Evolutionary conservation across 192 early-diverging fungal species (phyloP).

Genomic region (Coemansia aciculifera): DNA sequence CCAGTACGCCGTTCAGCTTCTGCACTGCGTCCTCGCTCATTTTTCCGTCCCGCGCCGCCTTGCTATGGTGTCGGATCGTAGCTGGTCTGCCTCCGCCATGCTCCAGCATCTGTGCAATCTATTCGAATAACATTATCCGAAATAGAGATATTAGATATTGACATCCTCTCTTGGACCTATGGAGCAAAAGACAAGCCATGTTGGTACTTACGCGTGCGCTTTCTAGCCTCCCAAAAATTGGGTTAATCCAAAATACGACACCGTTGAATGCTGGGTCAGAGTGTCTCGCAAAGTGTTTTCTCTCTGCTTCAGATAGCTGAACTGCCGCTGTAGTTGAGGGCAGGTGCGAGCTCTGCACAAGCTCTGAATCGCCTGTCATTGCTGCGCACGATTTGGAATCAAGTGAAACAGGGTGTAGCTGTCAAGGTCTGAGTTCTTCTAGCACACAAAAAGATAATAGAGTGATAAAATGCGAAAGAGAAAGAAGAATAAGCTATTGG

Average conservation of each 20-base stretch:
- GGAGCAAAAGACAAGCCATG: background rate
- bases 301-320: constrained; percentile 25
- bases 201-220: constrained; percentile 27
- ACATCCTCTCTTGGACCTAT: background rate
- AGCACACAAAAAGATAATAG: background rate
- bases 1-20: constrained; percentile 44
- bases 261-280: constrained; percentile 34
- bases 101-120: constrained; percentile 36
- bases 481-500: background rate
- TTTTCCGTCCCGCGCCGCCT: background rate
- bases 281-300: constrained; percentile 31
- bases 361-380: constrained; percentile 8
- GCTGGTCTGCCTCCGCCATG: constrained; percentile 38
- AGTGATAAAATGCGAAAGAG: background rate
- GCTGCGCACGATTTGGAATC: background rate
- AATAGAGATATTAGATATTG: background rate
- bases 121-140: background rate
- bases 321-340: background rate
- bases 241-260: constrained; percentile 52
- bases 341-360: background rate
- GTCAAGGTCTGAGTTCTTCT: background rate
- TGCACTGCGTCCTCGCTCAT: background rate
- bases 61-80: constrained; percentile 21
- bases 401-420: background rate
- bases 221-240: constrained; percentile 15